These are phyloP conservation scores for Physcomitrellopsis africana DNA, from an alignment of 225 moss, liverwort and hornwort genomes.

Conservation along the genomic window DNA sequence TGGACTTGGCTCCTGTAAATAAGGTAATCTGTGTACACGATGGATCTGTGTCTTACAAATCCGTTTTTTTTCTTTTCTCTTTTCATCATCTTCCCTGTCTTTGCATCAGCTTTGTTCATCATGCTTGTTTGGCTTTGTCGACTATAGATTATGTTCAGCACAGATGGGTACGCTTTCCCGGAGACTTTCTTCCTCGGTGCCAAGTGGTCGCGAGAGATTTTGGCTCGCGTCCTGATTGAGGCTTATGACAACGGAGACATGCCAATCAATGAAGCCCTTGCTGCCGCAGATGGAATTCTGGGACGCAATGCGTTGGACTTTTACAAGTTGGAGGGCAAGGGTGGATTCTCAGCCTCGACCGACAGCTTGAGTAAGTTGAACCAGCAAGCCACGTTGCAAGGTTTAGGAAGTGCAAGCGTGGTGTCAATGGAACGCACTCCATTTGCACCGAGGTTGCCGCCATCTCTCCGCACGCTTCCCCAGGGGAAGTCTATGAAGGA, in stretches of 20 bases:
- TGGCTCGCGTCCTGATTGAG: constrained; percentile 79
- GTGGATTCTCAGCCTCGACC: constrained; percentile 65
- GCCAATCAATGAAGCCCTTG: constrained; percentile 68
- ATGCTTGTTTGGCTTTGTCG: constrained; percentile 23
- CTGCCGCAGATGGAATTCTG: constrained; percentile 73
- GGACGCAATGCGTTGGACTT: constrained; percentile 77
- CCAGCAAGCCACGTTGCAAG: constrained; percentile 29
- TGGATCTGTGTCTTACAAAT: no score
- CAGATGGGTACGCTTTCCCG: constrained; percentile 93
- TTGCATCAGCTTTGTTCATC: not conserved
- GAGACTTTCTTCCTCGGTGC: constrained; percentile 90
- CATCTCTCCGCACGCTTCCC: constrained; percentile 52
- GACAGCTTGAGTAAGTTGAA: constrained; percentile 66
- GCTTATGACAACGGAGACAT: constrained; percentile 87
- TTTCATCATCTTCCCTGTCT: not conserved
- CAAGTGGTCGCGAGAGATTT: constrained; percentile 86
- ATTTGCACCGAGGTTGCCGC: constrained; percentile 56
- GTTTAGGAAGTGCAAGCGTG: constrained; percentile 23
- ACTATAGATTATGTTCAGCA: constrained; percentile 97
- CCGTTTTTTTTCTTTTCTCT: not conserved
- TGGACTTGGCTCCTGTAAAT: constrained; percentile 89
- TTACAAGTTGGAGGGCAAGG: constrained; percentile 78
- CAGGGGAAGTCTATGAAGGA: constrained; percentile 48
- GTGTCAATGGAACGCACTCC: constrained; percentile 41
- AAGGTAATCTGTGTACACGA: constrained; percentile 53